phyloP scores from a whole-genome alignment of 495 filamentous ascomycete species.

The Aspergillus heteromorphus region DNA sequence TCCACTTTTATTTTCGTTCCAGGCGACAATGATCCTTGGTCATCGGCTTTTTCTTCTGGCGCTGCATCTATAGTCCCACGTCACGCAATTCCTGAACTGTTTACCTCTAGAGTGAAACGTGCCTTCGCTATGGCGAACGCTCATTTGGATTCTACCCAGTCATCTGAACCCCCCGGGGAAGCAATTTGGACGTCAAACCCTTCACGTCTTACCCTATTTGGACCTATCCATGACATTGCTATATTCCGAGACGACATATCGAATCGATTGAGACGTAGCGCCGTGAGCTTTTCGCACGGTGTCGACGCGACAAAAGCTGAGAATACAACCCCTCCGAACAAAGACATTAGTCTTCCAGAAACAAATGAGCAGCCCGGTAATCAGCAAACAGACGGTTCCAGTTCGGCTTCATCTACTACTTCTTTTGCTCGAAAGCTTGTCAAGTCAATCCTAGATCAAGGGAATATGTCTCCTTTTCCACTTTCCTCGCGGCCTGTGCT shows the following conservation, averaged over 20 bases:
- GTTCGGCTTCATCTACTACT: slow-evolving; percentile 43
- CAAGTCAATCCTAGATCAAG: slow-evolving; percentile 91
- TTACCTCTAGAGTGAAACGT: slow-evolving; percentile 75
- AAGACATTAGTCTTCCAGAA: slow-evolving; percentile 9
- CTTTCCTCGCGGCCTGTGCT: slow-evolving; percentile 68
- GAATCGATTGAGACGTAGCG: slow-evolving; percentile 66
- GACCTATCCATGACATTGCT: slow-evolving; percentile 77
- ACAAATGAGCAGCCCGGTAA: slow-evolving; percentile 7
- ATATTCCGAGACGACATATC: slow-evolving; percentile 82
- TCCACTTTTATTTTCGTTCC: slow-evolving; percentile 89
- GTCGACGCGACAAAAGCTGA: slow-evolving; percentile 20
- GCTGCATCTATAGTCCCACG: slow-evolving; percentile 69
- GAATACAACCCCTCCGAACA: slow-evolving; percentile 9
- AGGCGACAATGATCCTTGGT: slow-evolving; percentile 94
- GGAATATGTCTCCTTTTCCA: slow-evolving; percentile 80
- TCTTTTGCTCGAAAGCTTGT: slow-evolving; percentile 72
- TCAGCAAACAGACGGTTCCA: slow-evolving; percentile 12
- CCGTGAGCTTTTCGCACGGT: slow-evolving; percentile 49
- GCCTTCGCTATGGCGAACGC: slow-evolving; percentile 72
- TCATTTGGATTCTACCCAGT: slow-evolving; percentile 44
- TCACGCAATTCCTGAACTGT: slow-evolving; percentile 72
- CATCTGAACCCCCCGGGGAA: slow-evolving; percentile 53
- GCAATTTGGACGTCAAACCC: slow-evolving; percentile 88
- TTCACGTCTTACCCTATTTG: slow-evolving; percentile 72
- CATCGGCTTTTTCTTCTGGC: slow-evolving; percentile 79